Base-by-base conservation (phyloP, 1,139 yeast species). In the Geotrichum aggregatum region DNA sequence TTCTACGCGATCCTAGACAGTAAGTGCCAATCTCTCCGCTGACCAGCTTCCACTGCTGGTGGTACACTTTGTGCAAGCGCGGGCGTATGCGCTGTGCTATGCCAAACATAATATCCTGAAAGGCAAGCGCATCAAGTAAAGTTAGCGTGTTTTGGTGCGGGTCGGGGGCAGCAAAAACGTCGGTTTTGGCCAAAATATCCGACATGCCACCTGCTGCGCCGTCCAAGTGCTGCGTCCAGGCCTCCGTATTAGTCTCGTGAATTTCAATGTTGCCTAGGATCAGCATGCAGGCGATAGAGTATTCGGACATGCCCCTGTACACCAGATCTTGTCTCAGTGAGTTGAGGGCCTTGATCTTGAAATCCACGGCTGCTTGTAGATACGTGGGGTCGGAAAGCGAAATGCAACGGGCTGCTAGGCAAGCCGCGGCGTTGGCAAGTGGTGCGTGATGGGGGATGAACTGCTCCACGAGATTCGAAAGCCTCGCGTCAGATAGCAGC, bases 201-300 rank as follows among this genome's bases (percentile, higher is more conserved):
- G 33, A 13, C 1, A 52, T 31, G 6, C 54, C 54, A 18, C 41
- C 43, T n/a, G 49, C 34, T 4, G 54, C 54, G 2, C 54, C 49
- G 16, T 52, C 54, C 10, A 52, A 22, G 33, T 52, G 54, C 21
- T 39, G 49, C 7, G 8, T 24, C 52, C 49, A 52, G 13, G 46
- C 35, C 31, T 44, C 49, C 2, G 31, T 16, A 22, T 43, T 43
- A 5, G 16, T 41, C 24, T 52, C 54, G 18, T 47, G 33, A 43
- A 52, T 47, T 44, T 52, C 54, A 40, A 48, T 40, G 44, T 47
- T 39, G 13, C 49, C 48, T 11, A 52, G 30, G 3, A 44, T 44
- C 14, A 52, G 49, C 49, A 52, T 52, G 47, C 54, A 52, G 3
- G 40, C 34, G 11, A 52, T 44, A 5, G 54, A 52, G 11, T 43